Conservation (phyloP, 164 flowering plant species). For the Stephania japonica region DNA sequence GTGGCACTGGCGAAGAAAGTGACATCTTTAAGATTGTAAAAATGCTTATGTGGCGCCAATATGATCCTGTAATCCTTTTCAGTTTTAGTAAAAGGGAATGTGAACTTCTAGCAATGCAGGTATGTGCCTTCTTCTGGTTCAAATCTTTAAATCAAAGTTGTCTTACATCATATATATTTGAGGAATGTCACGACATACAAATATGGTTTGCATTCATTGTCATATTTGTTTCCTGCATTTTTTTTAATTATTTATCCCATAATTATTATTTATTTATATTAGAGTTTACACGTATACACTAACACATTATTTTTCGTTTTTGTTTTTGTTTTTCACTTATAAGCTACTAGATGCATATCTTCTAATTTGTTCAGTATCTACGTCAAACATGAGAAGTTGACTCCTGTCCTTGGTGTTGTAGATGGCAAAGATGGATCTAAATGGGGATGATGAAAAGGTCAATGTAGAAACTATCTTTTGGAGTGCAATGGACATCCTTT, state of each 20-base stretch:
- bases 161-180: not conserved
- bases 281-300: no score
- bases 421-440: conserved; percentile 98
- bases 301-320: no score
- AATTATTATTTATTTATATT: no score
- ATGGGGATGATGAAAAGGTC: conserved; percentile 77
- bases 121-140: conserved; percentile 14
- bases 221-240: not conserved
- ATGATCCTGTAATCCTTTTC: conserved; percentile 96
- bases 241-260: not conserved
- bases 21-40: conserved; percentile 97
- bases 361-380: not conserved
- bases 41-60: conserved; percentile 91
- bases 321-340: no score
- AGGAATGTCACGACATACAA: not conserved
- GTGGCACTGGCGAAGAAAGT: conserved; percentile 79
- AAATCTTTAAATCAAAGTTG: not conserved
- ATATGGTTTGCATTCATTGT: not conserved
- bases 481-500: conserved; percentile 98
- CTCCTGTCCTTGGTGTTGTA: conserved; percentile 20
- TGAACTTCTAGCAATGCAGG: conserved; percentile 99
- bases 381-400: not conserved
- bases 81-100: conserved; percentile 99
- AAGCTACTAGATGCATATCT: not conserved
- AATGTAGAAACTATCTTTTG: conserved; percentile 80